These are phyloP conservation scores for Talaromyces atroroseus DNA, from an alignment of 2,329 filamentous ascomycete species.

Conservation along the genomic window DNA sequence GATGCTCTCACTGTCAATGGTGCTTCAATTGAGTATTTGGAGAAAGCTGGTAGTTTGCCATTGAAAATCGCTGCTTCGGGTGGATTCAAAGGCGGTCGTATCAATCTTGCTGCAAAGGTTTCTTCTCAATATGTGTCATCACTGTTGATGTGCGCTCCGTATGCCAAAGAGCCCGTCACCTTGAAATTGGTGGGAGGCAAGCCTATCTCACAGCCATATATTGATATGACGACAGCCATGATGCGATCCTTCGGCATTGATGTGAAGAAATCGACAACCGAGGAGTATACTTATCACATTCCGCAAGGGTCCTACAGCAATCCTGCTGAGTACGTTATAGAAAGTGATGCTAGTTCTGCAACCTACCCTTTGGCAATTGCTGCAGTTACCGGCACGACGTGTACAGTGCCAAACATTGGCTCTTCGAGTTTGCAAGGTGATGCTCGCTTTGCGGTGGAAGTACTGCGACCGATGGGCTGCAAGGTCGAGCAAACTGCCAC, in stretches of 20 bases:
- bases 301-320: conserved; percentile 79
- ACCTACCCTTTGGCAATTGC: conserved; percentile 93
- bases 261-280: conserved; percentile 68
- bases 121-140: conserved; percentile 99
- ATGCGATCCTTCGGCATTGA: conserved; percentile 86
- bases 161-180: conserved; percentile 89
- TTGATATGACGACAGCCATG: conserved; percentile 98
- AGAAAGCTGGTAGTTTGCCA: conserved; percentile 76
- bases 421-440: conserved; percentile 89
- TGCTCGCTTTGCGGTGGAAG: conserved; percentile 85
- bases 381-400: conserved; percentile 91
- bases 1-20: conserved; percentile 84
- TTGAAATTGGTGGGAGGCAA: conserved; percentile 90
- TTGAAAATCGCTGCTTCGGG: conserved; percentile 74
- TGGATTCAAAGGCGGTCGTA: conserved; percentile 78
- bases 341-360: conserved; percentile 96
- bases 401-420: conserved; percentile 94
- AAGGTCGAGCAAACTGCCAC: conserved; percentile 74
- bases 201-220: conserved; percentile 93
- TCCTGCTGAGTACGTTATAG: conserved; percentile 78
- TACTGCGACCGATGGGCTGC: conserved; percentile 90
- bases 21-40: conserved; percentile 79
- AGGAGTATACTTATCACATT: conserved; percentile 89
- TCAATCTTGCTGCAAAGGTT: conserved; percentile 88
- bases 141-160: conserved; percentile 92